Base-by-base conservation (phyloP, 768 basidiomycete species). In the Gymnopilus dilepis region DNA sequence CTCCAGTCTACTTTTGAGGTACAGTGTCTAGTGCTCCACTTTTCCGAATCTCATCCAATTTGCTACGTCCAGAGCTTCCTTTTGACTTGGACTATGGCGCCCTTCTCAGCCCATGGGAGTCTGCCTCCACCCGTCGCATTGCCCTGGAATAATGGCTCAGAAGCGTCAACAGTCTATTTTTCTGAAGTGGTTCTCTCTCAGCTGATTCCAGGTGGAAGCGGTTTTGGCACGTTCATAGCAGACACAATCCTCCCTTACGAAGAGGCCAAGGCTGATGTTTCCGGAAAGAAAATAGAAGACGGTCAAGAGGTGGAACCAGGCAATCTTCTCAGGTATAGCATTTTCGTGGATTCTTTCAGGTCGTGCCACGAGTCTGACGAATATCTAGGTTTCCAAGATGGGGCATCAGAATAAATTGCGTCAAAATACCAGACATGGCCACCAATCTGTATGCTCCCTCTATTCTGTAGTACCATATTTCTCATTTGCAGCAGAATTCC, bases 31-130 rank as follows among this genome's bases (percentile, higher is more conserved):
- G 30, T 58, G 22, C 24, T 9, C 40, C 6, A 13, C 28, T 8
- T 15, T 30, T 3, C 17, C 24, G 28, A 30, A 50, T 50, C 17
- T 7, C 47, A 11, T 17, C n/a, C 9, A 9, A 12, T 60, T 37
- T 48, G 13, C 7, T 6, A 28, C 61, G 13, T 26, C n/a, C 52
- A 80, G 79, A 65, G 74, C 53, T 75, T 61, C 34, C 56, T 65
- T 12, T 56, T 78, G 7, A 78, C 78, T 15, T 80, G 79, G 79
- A 80, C 78, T 6, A 58, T 80, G 28, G 65, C 76, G 2, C 77
- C 78, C 2, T 78, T 77, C 59, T 76, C 77, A 0, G 67, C 64
- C 7, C 74, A 76, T 42, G 75, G 74, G 26, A 70, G 70, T 3
- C 63, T 77, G n/a, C 78, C 78, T 15, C 62, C 76, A 7, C 69